Evolutionary conservation across 495 filamentous ascomycete species (phyloP).

Genomic region (Neurospora tetraspora): DNA sequence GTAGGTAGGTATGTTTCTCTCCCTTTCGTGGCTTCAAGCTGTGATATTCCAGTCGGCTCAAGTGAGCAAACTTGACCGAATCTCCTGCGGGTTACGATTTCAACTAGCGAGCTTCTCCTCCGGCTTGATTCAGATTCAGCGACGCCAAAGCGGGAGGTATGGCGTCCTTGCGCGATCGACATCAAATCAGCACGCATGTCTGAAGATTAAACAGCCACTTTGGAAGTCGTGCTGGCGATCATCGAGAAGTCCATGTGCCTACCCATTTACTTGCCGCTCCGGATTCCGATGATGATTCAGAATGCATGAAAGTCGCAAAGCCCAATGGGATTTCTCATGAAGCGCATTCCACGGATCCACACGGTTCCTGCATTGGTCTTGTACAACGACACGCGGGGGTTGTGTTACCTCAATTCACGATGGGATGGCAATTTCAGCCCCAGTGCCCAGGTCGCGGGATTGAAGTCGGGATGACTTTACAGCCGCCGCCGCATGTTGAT

Average conservation of each 20-base stretch:
- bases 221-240: background rate
- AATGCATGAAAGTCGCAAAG: background rate
- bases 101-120: background rate
- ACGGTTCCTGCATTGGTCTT: background rate
- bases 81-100: background rate
- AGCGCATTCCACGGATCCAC: background rate
- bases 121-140: background rate
- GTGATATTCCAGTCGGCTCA: background rate
- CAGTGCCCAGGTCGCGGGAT: background rate
- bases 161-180: background rate
- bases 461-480: background rate
- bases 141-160: background rate
- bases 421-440: background rate
- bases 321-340: background rate
- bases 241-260: background rate
- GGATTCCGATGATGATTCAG: background rate
- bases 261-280: background rate
- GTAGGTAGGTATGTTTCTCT: background rate
- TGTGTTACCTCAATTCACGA: background rate
- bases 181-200: background rate
- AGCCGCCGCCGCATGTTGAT: background rate
- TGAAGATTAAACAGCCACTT: background rate
- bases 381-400: background rate
- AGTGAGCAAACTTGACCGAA: background rate
- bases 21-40: background rate